Conservation (phyloP, 2,329 filamentous ascomycete genomes). For the Ophiosphaerella herpotricha region DNA sequence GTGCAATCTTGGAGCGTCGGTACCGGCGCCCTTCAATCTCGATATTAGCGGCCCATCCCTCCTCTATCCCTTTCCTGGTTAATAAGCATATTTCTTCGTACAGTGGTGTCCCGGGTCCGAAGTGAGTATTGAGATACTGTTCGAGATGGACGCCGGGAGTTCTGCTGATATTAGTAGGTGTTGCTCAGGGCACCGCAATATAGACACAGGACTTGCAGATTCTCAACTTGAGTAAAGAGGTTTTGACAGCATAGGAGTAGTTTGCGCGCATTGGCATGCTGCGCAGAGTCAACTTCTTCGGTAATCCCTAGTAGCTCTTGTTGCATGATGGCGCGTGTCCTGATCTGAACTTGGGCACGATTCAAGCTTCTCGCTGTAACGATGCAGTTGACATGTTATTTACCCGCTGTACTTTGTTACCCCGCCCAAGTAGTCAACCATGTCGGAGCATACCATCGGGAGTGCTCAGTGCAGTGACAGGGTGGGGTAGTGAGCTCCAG, state of each 20-base stretch:
- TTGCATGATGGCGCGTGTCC: neutral
- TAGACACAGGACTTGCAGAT: conserved; percentile 19
- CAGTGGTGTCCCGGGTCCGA: conserved; percentile 43
- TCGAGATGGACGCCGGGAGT: conserved; percentile 45
- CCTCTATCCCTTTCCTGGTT: conserved; percentile 40
- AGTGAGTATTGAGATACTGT: conserved; percentile 38
- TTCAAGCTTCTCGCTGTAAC: neutral
- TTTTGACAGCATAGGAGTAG: conserved; percentile 29
- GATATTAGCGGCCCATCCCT: conserved; percentile 46
- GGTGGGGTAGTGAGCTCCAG: too few species aligned
- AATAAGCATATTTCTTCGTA: conserved; percentile 44
- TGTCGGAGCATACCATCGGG: too few species aligned
- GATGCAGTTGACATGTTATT: neutral
- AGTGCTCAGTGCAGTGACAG: too few species aligned
- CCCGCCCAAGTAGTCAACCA: too few species aligned
- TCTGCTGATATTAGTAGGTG: conserved; percentile 15
- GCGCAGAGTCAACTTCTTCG: conserved; percentile 18
- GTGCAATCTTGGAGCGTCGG: conserved; percentile 50
- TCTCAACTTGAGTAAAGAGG: conserved; percentile 36
- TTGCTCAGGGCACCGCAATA: neutral
- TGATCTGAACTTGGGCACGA: too few species aligned
- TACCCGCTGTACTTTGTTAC: too few species aligned
- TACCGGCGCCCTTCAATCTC: conserved; percentile 36
- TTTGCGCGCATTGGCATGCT: conserved; percentile 26
- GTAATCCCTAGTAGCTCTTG: conserved; percentile 2